Percentiles rank a stretch among this genome's conserved stretches.
Conservation (phyloP, 345 rosid species). For the Eucalyptus marginata region DNA sequence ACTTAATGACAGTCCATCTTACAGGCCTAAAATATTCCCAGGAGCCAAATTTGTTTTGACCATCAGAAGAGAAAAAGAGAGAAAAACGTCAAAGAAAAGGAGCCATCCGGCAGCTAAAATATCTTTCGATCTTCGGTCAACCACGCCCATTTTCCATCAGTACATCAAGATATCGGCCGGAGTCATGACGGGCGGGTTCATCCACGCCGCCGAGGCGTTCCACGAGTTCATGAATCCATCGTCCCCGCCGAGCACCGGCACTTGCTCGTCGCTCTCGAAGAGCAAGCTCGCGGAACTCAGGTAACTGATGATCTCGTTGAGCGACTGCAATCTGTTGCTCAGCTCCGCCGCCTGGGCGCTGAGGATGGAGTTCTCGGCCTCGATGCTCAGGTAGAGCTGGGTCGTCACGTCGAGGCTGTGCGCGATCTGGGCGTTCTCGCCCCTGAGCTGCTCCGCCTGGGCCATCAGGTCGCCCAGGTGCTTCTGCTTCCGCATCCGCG, state of each 20-base stretch:
- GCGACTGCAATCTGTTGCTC: conserved; percentile 15
- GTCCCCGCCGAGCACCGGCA: background rate
- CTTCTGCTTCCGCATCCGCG: conserved; percentile 33
- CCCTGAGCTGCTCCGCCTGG: conserved; percentile 5
- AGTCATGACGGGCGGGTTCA: background rate
- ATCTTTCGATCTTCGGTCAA: background rate
- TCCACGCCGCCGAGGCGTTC: background rate
- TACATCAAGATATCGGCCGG: background rate
- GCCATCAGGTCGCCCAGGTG: conserved; percentile 16
- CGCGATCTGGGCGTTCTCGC: conserved; percentile 19
- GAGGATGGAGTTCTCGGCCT: conserved; percentile 25
- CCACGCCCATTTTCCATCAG: background rate
- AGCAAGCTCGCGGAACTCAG: background rate
- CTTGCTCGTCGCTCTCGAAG: background rate
- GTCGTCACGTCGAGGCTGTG: conserved; percentile 1
- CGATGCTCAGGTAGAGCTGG: conserved; percentile 5
- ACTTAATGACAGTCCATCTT: background rate
- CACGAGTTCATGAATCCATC: background rate
- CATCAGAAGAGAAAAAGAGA: background rate
- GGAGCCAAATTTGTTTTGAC: background rate
- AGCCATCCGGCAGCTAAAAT: background rate
- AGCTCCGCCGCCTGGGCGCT: conserved; percentile 27
- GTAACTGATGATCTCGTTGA: conserved; percentile 15
- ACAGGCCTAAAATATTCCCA: background rate
- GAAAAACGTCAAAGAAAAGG: background rate